Evolutionary conservation across 2,329 filamentous ascomycete genomes (phyloP), one percentile per base, ranked within the genome.

Genomic region (Calonectria fujianensis): DNA sequence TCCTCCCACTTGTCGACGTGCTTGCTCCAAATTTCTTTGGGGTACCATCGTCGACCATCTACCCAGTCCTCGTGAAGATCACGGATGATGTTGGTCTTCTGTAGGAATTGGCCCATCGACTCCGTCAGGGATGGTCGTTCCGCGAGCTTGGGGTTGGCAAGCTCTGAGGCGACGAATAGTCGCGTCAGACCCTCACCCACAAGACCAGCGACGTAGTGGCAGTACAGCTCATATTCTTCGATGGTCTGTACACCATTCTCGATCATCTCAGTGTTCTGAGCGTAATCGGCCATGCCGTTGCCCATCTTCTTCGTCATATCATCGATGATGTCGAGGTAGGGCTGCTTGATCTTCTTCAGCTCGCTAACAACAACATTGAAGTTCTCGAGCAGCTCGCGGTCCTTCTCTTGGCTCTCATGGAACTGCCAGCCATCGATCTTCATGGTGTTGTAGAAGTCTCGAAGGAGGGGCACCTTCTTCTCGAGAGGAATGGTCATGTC

Each of bases 61-160:
- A 94, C 91, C 80, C 93, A 93, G 83, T 99, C 97, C 85, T 99
- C 97, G 80, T 93, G 92, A 77, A 98, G 91, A 84, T 99, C 97
- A 83, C 97, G 95, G 83, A 98, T 98, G 84, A 99, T 98, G 89
- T 99, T 99, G 78, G 96, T 98, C 89, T 99, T 98, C 84, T 99
- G 97, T 75, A 99, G 88, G 86, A 99, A 98, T 79, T 98, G 94
- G 31, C 95, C 97, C 97, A 99, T 99, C 57, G 95, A 96, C 86
- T 98, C 96, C 80, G 95, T 95, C 65, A 99, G 91, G 75, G 95
- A 89, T 41, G 94, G 93, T 67, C 95, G 92, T 76, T 96, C 91
- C 68, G 96, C 88, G 67, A 99, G 90, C 72, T 93, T 94, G 3
- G 95, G 94, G 84, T 98, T 98, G 75, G 95, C 97, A 72, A 98